Conservation (phyloP, 2,329 filamentous ascomycete species). For the Neopestalotiopsis clavispora region DNA sequence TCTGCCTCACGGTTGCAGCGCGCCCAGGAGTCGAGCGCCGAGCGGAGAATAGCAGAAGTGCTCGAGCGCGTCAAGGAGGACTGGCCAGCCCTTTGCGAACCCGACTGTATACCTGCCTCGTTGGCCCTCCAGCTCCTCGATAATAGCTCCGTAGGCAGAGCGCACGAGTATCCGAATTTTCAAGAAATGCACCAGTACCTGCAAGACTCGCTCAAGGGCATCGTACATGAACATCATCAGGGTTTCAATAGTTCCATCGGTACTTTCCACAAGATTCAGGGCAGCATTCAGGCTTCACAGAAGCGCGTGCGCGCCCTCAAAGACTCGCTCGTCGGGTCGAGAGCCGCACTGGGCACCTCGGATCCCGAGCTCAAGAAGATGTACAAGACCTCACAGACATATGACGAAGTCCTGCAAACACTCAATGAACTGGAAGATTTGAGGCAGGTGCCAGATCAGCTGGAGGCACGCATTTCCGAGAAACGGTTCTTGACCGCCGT, state of each 20-base stretch:
- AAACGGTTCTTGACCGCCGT: constrained; percentile 94
- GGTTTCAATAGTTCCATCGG: constrained; percentile 99
- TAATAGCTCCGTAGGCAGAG: constrained; percentile 88
- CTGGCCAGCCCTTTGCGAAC: constrained; percentile 90
- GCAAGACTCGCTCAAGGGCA: constrained; percentile 90
- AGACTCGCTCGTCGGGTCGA: constrained; percentile 80
- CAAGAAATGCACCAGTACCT: constrained; percentile 82
- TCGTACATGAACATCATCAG: constrained; percentile 98
- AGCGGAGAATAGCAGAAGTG: constrained; percentile 65
- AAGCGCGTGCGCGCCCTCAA: constrained; percentile 82
- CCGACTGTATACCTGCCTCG: constrained; percentile 90
- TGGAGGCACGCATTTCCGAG: constrained; percentile 94
- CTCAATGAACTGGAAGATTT: constrained; percentile 87
- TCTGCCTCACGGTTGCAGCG: constrained; percentile 29
- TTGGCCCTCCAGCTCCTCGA: constrained; percentile 95
- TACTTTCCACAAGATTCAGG: constrained; percentile 98
- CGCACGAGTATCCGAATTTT: constrained; percentile 86
- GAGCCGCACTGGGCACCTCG: constrained; percentile 79
- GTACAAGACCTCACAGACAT: constrained; percentile 84
- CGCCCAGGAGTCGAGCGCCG: constrained; percentile 49
- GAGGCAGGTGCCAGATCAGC: constrained; percentile 84
- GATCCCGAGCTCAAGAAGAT: constrained; percentile 92
- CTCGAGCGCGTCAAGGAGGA: constrained; percentile 84
- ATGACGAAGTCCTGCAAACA: constrained; percentile 86
- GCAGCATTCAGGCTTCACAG: constrained; percentile 88